Evolutionary conservation across 2,329 filamentous ascomycete species (phyloP).

Genomic region (Diaporthe sp.): DNA sequence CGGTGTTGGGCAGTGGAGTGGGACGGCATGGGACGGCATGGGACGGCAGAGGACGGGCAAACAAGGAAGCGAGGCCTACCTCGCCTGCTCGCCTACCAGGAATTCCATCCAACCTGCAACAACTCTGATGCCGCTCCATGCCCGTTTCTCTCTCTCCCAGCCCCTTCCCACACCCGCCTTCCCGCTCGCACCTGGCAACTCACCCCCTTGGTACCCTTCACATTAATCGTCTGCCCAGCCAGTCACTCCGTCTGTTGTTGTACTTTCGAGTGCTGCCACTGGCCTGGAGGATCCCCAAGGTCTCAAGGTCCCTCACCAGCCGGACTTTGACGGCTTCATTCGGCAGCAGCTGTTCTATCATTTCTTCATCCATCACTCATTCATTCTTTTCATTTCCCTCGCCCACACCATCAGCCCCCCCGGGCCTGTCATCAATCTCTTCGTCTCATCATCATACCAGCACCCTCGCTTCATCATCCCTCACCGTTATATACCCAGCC

Average conservation of each 20-base stretch:
- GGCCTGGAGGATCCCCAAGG: conserved; percentile 6
- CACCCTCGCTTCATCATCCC: conserved; percentile 12
- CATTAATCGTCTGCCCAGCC: background rate
- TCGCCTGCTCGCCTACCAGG: background rate
- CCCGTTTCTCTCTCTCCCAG: background rate
- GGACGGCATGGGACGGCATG: background rate
- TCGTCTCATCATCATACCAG: conserved; percentile 14
- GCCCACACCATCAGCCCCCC: conserved; percentile 16
- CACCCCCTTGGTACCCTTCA: background rate
- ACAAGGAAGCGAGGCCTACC: background rate
- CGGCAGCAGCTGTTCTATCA: background rate
- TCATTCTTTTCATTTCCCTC: conserved; percentile 16
- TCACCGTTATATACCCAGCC: conserved; percentile 20
- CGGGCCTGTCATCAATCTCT: conserved; percentile 10
- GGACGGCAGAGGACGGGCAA: background rate
- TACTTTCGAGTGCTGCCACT: background rate
- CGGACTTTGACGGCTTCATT: conserved; percentile 13
- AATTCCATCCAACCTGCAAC: conserved; percentile 19
- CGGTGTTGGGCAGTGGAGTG: background rate
- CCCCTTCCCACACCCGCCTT: background rate
- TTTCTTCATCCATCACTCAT: background rate
- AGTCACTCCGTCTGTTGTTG: background rate
- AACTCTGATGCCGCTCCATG: conserved; percentile 19
- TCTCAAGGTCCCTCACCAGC: conserved; percentile 7
- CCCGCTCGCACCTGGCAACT: background rate